Base-by-base conservation (phyloP, 306 rosid species). In the Spatholobus suberectus region DNA sequence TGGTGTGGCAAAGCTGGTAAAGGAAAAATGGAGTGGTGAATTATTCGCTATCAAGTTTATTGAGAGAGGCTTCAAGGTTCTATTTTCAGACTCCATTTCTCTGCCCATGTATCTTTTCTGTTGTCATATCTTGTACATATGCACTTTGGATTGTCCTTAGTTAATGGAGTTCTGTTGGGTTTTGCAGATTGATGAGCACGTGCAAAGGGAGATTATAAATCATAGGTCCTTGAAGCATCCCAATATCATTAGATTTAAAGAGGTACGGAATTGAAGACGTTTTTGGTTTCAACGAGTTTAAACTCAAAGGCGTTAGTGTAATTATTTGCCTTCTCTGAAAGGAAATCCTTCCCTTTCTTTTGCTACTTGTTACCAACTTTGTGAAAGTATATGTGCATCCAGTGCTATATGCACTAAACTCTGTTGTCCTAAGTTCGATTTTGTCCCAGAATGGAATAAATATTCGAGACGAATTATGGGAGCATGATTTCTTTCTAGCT, bases 161-260 rank as follows among this genome's bases (percentile, higher is more conserved):
- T 51, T 75, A 68, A 59, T 75, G 74, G 29, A 59, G 23, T 58
- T 46, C 10, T 76, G 7, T 66, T 62, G 23, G 24, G 1, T 58
- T 83, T 65, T 75, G 54, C 88, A 96, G 99, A 96, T 96, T 87
- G 97, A 96, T 78, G 97, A 96, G 75, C 98, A 94, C 73, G 98
- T 96, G 17, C 97, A 94, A 84, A 91, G 99, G 83, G 99, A 96
- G 94, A 96, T 96, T 52, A 90, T 89, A 89, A 96, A 96, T 77
- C 99, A 96, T 75, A 92, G 93, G 74, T 91, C 99, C 74, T 84
- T 96, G 93, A 94, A 90, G 90, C 99, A 96, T 86, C 99, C 98
- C 24, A 92, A 96, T 79, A 96, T 96, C 76, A 85, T 96, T 81
- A 90, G 97, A 89, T 96, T 96, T 47, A 96, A 92, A 85, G 98